Conservation (phyloP, 2,329 filamentous ascomycete genomes). For the Nannizzia gypsea region DNA sequence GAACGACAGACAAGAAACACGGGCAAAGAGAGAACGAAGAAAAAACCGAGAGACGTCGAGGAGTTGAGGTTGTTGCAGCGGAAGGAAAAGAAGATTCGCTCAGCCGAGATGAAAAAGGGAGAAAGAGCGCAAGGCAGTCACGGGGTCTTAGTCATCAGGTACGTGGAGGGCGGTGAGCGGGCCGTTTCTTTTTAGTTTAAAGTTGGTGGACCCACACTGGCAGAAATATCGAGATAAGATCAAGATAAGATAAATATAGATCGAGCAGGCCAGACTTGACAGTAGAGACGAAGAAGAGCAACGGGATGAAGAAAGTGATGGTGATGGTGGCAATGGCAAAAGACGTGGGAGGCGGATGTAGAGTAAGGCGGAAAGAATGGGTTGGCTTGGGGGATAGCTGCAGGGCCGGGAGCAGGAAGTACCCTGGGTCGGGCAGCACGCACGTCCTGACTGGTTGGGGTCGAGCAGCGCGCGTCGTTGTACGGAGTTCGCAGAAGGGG, state of each 20-base stretch:
- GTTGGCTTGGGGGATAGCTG: not conserved
- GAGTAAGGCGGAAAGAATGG: too few relatives aligned
- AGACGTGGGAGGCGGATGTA: not conserved
- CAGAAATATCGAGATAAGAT: conserved; percentile 2
- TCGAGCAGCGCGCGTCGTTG: not conserved
- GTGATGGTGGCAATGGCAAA: not conserved
- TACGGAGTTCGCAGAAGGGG: not conserved
- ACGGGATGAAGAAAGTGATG: too few relatives aligned
- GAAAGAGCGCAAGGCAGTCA: not conserved
- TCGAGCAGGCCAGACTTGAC: not conserved
- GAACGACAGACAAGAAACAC: not conserved
- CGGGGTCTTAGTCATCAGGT: conserved; percentile 1
- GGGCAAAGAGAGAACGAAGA: not conserved
- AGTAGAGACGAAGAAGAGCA: not conserved
- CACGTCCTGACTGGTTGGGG: not conserved
- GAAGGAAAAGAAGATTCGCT: not conserved
- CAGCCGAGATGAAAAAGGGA: not conserved
- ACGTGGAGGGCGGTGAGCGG: conserved; percentile 3
- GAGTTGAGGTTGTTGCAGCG: not conserved
- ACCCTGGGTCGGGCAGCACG: not conserved
- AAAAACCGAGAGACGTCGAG: not conserved
- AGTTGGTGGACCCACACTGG: not conserved
- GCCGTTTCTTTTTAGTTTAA: not conserved
- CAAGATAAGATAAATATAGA: not conserved
- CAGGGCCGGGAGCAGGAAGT: not conserved